These are phyloP conservation scores for Paraphaeosphaeria sporulosa DNA, from an alignment of 2,329 filamentous ascomycete species.

Conservation along the genomic window DNA sequence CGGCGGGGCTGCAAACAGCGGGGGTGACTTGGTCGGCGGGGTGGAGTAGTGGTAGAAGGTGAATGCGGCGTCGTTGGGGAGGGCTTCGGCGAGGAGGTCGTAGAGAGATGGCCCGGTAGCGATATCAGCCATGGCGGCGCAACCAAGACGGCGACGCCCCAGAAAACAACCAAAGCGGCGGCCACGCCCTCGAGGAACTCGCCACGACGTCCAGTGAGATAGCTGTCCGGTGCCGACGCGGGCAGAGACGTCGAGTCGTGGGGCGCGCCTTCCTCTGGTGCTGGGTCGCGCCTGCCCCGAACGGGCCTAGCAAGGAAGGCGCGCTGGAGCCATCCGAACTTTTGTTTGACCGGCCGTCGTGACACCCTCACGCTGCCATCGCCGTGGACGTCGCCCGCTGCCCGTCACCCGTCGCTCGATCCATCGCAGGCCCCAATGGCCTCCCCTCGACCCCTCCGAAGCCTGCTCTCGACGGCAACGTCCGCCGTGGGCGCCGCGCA, in stretches of 20 bases:
- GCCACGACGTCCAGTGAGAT: conserved; percentile 1
- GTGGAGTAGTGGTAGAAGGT: conserved; percentile 88
- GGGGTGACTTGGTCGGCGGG: conserved; percentile 74
- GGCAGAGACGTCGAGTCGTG: not conserved
- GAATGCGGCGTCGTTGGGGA: conserved; percentile 66
- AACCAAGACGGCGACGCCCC: conserved; percentile 8
- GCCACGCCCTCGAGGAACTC: not conserved
- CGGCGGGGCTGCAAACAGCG: conserved; percentile 82
- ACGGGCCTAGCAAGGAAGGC: conserved; percentile 24
- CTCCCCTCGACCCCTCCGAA: conserved; percentile 54
- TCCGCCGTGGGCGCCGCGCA: conserved; percentile 37
- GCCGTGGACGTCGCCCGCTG: not conserved
- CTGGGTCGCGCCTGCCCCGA: conserved; percentile 1
- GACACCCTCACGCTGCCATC: not conserved
- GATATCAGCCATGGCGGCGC: conserved; percentile 35
- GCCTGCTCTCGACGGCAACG: conserved; percentile 35
- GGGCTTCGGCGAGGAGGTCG: conserved; percentile 59
- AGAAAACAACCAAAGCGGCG: conserved; percentile 15
- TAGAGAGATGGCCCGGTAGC: conserved; percentile 35
- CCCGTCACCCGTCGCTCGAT: conserved; percentile 20
- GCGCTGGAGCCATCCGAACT: conserved; percentile 31
- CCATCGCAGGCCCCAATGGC: conserved; percentile 51
- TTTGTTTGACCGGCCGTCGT: conserved; percentile 22
- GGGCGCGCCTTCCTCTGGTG: not conserved
- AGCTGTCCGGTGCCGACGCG: not conserved